These are phyloP conservation scores for Nicotiana benthamiana DNA, from an alignment of 257 asterid genomes.

Conservation along the genomic window DNA sequence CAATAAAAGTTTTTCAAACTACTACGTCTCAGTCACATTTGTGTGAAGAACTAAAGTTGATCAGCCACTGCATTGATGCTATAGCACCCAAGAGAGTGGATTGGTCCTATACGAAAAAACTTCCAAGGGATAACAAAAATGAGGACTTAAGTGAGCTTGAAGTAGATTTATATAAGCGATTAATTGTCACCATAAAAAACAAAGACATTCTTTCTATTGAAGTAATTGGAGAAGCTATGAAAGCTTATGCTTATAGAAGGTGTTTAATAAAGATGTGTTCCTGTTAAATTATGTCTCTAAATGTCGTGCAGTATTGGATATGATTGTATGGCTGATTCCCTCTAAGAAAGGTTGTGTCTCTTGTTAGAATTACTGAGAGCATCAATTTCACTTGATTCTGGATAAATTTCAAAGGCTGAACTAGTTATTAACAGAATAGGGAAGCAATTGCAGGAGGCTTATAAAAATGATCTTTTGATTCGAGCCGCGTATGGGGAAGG, in stretches of 20 bases:
- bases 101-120: constrained; percentile 79
- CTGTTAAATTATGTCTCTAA: constrained; percentile 40
- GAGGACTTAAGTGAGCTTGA: constrained; percentile 82
- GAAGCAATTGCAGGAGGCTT: too few relatives aligned
- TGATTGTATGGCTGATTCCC: constrained; percentile 69
- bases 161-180: constrained; percentile 58
- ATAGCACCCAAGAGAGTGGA: constrained; percentile 72
- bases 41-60: constrained; percentile 69
- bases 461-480: constrained; percentile 47
- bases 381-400: constrained; percentile 53
- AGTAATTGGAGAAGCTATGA: constrained; percentile 81
- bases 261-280: constrained; percentile 42
- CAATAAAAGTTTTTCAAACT: too few relatives aligned
- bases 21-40: constrained; percentile 13
- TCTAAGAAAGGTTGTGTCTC: constrained; percentile 65
- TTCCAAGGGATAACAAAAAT: constrained; percentile 26
- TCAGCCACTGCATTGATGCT: constrained; percentile 66
- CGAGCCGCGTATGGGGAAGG: constrained; percentile 45
- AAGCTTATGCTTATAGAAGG: constrained; percentile 65
- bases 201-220: constrained; percentile 46
- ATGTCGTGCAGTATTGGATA: constrained; percentile 49
- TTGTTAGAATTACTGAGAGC: constrained; percentile 77
- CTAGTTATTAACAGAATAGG: constrained; percentile 24
- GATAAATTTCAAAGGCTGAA: constrained; percentile 41
- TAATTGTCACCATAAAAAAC: constrained; percentile 41